phyloP scores from a whole-genome alignment of 805 yeast genomes.

The Kuraishia cidri region DNA sequence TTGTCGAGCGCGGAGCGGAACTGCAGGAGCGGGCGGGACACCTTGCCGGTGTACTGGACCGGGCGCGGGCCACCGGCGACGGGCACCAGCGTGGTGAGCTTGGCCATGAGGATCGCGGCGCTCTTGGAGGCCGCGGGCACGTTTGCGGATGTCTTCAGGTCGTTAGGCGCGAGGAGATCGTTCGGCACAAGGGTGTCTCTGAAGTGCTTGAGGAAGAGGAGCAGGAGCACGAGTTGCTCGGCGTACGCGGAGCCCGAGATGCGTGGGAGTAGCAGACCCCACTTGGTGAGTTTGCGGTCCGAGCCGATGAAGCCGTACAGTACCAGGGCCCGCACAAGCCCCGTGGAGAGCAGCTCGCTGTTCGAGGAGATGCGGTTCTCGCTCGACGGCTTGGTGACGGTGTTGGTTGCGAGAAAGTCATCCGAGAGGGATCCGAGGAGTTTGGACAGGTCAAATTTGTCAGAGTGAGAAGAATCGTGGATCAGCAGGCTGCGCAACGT shows the following conservation, averaged over 20 bases:
- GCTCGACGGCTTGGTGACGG: slow-evolving; percentile 7
- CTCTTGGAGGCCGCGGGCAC: slow-evolving; percentile 26
- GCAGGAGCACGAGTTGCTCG: slow-evolving; percentile 35
- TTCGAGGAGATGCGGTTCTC: slow-evolving; percentile 26
- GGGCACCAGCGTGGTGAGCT: slow-evolving; percentile 37
- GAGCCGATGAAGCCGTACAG: slow-evolving; percentile 38
- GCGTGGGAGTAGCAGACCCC: slow-evolving; percentile 40
- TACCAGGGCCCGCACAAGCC: slow-evolving; percentile 42
- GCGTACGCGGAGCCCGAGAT: slow-evolving; percentile 19
- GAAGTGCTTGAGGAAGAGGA: slow-evolving; percentile 31
- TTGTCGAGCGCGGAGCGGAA: slow-evolving; percentile 59
- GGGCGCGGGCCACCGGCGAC: slow-evolving; percentile 39
- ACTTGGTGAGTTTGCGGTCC: slow-evolving; percentile 31
- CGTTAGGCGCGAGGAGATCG: slow-evolving; percentile 26
- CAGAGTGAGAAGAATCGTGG: too few relatives aligned
- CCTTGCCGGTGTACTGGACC: slow-evolving; percentile 56
- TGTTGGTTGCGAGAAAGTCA: slow-evolving; percentile 17
- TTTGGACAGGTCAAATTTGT: slow-evolving; percentile 20
- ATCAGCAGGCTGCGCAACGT: slow-evolving; percentile 23
- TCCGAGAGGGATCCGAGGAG: slow-evolving; percentile 19
- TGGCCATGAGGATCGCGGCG: slow-evolving; percentile 32
- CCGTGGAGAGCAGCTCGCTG: slow-evolving; percentile 49
- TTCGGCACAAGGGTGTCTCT: slow-evolving; percentile 27
- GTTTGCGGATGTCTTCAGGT: slow-evolving; percentile 15
- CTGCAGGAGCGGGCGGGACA: slow-evolving; percentile 56